phyloP scores from a whole-genome alignment of 352 stramenopile genomes.

The Salisapilia sapeloensis region DNA sequence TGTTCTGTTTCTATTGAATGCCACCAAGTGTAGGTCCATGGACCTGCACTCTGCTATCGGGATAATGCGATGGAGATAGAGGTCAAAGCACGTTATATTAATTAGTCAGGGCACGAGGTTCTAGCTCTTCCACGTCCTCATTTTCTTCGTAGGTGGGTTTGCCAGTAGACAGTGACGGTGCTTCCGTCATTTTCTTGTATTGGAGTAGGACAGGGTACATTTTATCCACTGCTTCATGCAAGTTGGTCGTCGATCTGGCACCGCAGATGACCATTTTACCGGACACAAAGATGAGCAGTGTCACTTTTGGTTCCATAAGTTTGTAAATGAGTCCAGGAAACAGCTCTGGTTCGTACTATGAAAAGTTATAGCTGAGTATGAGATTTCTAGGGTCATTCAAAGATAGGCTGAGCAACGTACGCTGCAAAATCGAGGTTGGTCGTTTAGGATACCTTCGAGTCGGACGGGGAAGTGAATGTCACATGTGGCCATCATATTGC shows the following conservation, averaged over 20 bases:
- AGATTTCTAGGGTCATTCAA: background rate
- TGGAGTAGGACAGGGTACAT: conserved; percentile 52
- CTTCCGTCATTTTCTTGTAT: conserved; percentile 56
- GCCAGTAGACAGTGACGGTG: conserved; percentile 48
- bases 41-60: no score
- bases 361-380: no score
- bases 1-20: no score
- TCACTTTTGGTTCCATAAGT: conserved; percentile 91
- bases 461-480: conserved; percentile 97
- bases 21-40: no score
- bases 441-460: conserved; percentile 95
- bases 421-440: conserved; percentile 90
- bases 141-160: conserved; percentile 45
- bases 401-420: conserved; percentile 17
- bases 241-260: conserved; percentile 34
- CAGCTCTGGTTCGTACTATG: conserved; percentile 95
- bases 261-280: conserved; percentile 97
- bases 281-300: conserved; percentile 98
- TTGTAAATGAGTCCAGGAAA: conserved; percentile 99
- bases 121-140: conserved; percentile 45
- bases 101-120: conserved; percentile 34
- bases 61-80: no score
- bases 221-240: conserved; percentile 51
- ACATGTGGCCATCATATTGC: conserved; percentile 97
- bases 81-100: no score